phyloP scores from a whole-genome alignment of 441 rosid genomes.

The Brassica balearica region DNA sequence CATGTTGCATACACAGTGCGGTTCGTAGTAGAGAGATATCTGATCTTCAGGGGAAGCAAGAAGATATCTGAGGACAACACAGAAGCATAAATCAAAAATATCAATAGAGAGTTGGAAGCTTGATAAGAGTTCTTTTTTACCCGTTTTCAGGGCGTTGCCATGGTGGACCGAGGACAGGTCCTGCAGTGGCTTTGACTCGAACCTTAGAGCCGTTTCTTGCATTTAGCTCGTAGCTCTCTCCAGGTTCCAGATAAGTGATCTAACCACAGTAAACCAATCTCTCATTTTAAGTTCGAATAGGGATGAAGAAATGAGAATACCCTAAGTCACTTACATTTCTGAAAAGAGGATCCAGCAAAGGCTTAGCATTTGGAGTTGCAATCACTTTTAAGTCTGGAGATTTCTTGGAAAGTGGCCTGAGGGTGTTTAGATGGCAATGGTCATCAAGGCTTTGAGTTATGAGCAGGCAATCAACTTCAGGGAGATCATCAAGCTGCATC shows the following conservation, averaged over 20 bases:
- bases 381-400: slow-evolving; percentile 64
- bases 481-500: slow-evolving; percentile 86
- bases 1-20: slow-evolving; percentile 79
- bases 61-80: slow-evolving; percentile 58
- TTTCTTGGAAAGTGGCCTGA: slow-evolving; percentile 70
- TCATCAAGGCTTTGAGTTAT: slow-evolving; percentile 98
- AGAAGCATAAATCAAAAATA: not conserved
- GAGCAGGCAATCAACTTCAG: slow-evolving; percentile 71
- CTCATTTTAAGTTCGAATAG: slow-evolving; percentile 6
- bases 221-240: slow-evolving; percentile 61
- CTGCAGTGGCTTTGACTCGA: slow-evolving; percentile 73
- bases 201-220: slow-evolving; percentile 57
- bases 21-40: slow-evolving; percentile 82
- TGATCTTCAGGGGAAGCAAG: slow-evolving; percentile 61
- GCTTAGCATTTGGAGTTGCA: slow-evolving; percentile 89
- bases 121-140: slow-evolving; percentile 42
- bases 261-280: slow-evolving; percentile 43
- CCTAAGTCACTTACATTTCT: slow-evolving; percentile 56
- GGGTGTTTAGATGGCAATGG: slow-evolving; percentile 89
- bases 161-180: slow-evolving; percentile 95
- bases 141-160: slow-evolving; percentile 99
- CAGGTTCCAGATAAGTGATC: slow-evolving; percentile 86
- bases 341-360: slow-evolving; percentile 79
- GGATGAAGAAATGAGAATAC: slow-evolving; percentile 6
- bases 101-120: not conserved